phyloP scores from a whole-genome alignment of 768 basidiomycete species.

The Termitomyces sp. region DNA sequence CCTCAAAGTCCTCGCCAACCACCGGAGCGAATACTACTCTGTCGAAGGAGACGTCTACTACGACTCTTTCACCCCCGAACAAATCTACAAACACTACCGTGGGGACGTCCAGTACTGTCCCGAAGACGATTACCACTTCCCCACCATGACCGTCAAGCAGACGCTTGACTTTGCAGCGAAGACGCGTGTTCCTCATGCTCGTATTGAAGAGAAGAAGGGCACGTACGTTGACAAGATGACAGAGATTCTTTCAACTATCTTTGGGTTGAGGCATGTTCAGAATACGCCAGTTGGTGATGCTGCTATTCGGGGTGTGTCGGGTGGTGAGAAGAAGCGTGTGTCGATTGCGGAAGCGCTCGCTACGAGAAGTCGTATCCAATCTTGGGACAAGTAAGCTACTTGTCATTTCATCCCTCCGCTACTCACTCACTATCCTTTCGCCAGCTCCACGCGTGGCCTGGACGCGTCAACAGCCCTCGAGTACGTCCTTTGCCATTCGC shows the following conservation, averaged over 20 bases:
- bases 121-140: constrained; percentile 86
- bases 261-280: constrained; percentile 72
- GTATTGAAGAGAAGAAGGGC: constrained; percentile 44
- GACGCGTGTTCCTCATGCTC: constrained; percentile 62
- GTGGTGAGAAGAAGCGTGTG: constrained; percentile 81
- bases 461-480: constrained; percentile 75
- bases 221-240: constrained; percentile 44
- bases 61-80: constrained; percentile 66
- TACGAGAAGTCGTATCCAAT: constrained; percentile 56
- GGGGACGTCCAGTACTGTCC: constrained; percentile 83
- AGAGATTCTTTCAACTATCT: constrained; percentile 62
- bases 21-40: constrained; percentile 61
- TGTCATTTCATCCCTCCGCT: not conserved
- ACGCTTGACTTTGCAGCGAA: constrained; percentile 70
- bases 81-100: constrained; percentile 63
- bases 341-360: constrained; percentile 73
- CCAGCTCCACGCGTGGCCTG: constrained; percentile 64
- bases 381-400: constrained; percentile 72
- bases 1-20: constrained; percentile 79
- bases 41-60: constrained; percentile 75
- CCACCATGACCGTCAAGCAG: constrained; percentile 77
- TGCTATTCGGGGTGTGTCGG: constrained; percentile 69
- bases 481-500: constrained; percentile 8
- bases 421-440: not conserved
- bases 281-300: constrained; percentile 80